Evolutionary conservation across 1,284 basidiomycete genomes (phyloP), one percentile per base, ranked within the genome.

Genomic region (Trichosporon ovoides): DNA sequence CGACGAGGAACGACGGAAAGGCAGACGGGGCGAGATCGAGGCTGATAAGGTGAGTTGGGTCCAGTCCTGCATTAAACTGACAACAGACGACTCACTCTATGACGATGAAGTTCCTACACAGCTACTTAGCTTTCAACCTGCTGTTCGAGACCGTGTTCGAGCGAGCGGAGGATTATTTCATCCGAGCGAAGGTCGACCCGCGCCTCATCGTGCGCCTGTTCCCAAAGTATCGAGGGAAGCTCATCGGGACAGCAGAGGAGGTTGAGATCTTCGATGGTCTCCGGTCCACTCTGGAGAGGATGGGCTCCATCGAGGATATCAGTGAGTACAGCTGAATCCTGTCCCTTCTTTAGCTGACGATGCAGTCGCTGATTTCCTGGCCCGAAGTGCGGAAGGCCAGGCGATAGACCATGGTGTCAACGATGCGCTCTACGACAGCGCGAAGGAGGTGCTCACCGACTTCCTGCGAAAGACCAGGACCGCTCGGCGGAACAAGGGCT

Each of bases 151-250:
- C 73, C 0, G 63, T 68, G 22, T 81, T 80, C 55, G 75, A 77
- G 28, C 69, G 74, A 18, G 76, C 78, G 3, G 75, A 76, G 5
- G 72, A 75, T 18, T 74, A 75, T 53, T 71, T 76, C 51, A 51
- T 68, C 16, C 63, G 71, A 11, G 75, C 70, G 19, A 77, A 78
- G 58, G 59, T 72, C 10, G 77, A 77, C 64, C 70, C 74, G 0
- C 61, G 80, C 0, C 58, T 80, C 4, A 58, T 80, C 7, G 70
- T 80, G 13, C 62, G 77, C n/a, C 62, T 79, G 16, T 80, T 78
- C 57, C 66, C 72, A 1, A 66, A 65, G 14, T 59, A 79, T 38
- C 59, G 72, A 11, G 75, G 73, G 2, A 74, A 74, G 50, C 61
- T 70, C 22, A 75, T 73, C 35, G 66, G 69, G 1, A 66, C 67